Evolutionary conservation across 768 basidiomycete species (phyloP).

Genomic region (Leccinum boreale): DNA sequence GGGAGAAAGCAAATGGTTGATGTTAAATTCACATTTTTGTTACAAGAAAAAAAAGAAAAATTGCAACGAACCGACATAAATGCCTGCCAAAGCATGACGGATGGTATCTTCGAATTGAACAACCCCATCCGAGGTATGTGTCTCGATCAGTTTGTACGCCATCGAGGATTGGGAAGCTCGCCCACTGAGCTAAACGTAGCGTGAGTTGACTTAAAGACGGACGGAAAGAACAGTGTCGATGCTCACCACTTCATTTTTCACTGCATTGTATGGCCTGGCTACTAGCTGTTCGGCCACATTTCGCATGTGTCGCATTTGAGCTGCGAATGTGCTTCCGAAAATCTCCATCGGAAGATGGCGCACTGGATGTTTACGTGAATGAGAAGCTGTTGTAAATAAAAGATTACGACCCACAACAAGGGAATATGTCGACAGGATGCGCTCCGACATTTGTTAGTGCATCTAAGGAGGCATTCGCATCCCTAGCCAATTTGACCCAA

Average conservation of each 20-base stretch:
- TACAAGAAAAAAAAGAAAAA: not conserved
- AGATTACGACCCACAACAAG: not conserved
- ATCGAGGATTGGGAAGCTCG: conserved; percentile 1
- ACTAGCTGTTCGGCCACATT: not conserved
- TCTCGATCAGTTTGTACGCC: conserved; percentile 1
- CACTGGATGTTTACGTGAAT: not conserved
- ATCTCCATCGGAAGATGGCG: conserved; percentile 2
- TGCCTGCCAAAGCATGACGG: conserved; percentile 3
- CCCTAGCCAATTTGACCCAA: conserved; percentile 4
- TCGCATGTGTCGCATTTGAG: conserved; percentile 6
- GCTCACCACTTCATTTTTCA: conserved; percentile 1
- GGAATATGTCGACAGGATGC: conserved; percentile 7
- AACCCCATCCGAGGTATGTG: not conserved
- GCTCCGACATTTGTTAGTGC: conserved; percentile 4
- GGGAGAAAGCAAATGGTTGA: not conserved
- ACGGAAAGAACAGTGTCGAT: not conserved
- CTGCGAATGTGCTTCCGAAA: not conserved
- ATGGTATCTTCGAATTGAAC: conserved; percentile 1
- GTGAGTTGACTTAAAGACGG: not conserved
- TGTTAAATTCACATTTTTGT: not conserved
- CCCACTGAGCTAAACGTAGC: conserved; percentile 1
- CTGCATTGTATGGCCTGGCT: not conserved
- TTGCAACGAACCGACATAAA: not conserved
- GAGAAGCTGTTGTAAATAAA: not conserved
- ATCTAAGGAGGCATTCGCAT: conserved; percentile 2